Evolutionary conservation across 371 early-diverging fungal genomes (phyloP).

Genomic region (Dichotomocladium elegans): DNA sequence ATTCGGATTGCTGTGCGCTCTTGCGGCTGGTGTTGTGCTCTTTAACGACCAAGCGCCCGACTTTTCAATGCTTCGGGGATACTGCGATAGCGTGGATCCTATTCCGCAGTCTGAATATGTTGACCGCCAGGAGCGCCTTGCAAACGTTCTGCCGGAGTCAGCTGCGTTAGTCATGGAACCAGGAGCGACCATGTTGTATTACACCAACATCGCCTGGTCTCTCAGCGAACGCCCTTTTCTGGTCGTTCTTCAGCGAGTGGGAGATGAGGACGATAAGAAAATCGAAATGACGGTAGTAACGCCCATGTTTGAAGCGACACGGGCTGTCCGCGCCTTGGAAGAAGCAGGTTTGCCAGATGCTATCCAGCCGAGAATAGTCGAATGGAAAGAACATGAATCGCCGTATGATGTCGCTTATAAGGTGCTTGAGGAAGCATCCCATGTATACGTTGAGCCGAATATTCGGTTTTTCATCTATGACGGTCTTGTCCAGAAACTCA

Average conservation of each 20-base stretch:
- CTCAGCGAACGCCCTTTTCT: slow-evolving; percentile 53
- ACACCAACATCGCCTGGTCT: slow-evolving; percentile 50
- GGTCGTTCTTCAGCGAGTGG: slow-evolving; percentile 23
- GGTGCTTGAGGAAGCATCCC: slow-evolving; percentile 16
- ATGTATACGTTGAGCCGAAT: slow-evolving; percentile 42
- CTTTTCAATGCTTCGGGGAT: slow-evolving; percentile 28
- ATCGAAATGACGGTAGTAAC: slow-evolving; percentile 41
- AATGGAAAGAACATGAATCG: slow-evolving; percentile 51
- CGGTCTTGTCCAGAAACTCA: slow-evolving; percentile 26
- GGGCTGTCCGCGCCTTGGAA: slow-evolving; percentile 28
- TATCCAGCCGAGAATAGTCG: slow-evolving; percentile 14
- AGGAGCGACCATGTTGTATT: slow-evolving; percentile 50
- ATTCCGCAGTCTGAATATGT: slow-evolving; percentile 44
- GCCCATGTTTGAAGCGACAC: slow-evolving; percentile 55
- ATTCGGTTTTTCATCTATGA: slow-evolving; percentile 47
- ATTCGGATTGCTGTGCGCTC: slow-evolving; percentile 10
- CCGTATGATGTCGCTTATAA: slow-evolving; percentile 38
- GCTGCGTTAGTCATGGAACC: slow-evolving; percentile 51
- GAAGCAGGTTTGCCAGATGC: slow-evolving; percentile 26
- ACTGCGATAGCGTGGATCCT: slow-evolving; percentile 33
- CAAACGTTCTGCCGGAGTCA: slow-evolving; percentile 25
- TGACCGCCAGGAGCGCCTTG: slow-evolving; percentile 40
- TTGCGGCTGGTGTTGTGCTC: slow-evolving; percentile 20
- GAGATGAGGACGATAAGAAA: slow-evolving; percentile 17
- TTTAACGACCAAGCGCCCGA: slow-evolving; percentile 8